Evolutionary conservation across 805 yeast species (phyloP), one percentile per base, ranked within the genome.

Genomic region (Saturnispora quitensis): DNA sequence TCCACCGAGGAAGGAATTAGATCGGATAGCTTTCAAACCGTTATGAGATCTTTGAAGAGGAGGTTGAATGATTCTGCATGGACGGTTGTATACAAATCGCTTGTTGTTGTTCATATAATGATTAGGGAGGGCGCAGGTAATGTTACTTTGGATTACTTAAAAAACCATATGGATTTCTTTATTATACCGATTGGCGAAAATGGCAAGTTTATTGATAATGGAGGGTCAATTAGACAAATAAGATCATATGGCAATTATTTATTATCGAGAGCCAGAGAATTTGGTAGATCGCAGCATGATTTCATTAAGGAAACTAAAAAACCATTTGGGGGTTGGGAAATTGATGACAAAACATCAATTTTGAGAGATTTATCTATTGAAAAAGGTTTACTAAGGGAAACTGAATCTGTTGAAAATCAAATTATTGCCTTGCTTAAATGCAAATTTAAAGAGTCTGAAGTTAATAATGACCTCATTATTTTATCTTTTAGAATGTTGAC

Each of bases 51-150:
- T 1, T 69, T 91, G 51, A 73, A 73, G 33, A 61, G 65, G 17
- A 72, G 97, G 48, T 73, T 89, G 44, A 79, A 78, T 50, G 96
- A 89, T 62, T 70, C 84, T 4, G 86, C 97, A 5, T 93, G 97
- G 96, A 85, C 96, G 6, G 81, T 90, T 52, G 93, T 85, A 17
- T 93, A 80, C 76, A 93, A 93, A 68, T 70, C 95, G 10, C 73
- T 91, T 58, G 75, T 91, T 55, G 95, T 91, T 34, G 64, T 86
- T 27, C 99, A 93, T 71, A 80, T 89, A 47, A 82, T 93, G 90
- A 81, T 91, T 44, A 79, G 97, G 48, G 98, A 93, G 63, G 98
- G 98, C 20, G 89, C 86, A 54, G 77, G 73, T 45, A 82, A 87
- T 60, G 83, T 80, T n/a, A 78, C 90, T 0, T 72, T 91, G 57